Conservation (phyloP, 2,329 filamentous ascomycete species). For the Penicillium italicum region DNA sequence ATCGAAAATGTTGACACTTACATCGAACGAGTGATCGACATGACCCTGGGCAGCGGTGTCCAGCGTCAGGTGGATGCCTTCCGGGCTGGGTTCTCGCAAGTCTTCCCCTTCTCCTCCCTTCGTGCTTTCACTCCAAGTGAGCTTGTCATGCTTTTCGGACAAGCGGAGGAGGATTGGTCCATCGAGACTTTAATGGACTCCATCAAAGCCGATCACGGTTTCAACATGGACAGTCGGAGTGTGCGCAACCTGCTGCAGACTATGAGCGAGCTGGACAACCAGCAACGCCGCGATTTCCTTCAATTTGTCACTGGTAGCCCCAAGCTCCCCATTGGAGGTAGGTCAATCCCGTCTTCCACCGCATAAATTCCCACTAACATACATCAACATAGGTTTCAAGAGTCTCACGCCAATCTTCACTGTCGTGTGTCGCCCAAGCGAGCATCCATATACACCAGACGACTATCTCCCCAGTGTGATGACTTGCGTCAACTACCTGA, state of each 20-base stretch:
- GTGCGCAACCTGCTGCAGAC: slow-evolving; percentile 88
- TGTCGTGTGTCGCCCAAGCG: slow-evolving; percentile 97
- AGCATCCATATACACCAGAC: slow-evolving; percentile 86
- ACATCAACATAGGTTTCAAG: slow-evolving; percentile 70
- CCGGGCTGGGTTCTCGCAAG: slow-evolving; percentile 83
- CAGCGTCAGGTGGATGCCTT: slow-evolving; percentile 88
- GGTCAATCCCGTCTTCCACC: slow-evolving; percentile 28
- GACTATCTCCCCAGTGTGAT: slow-evolving; percentile 99
- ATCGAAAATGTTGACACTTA: slow-evolving; percentile 91
- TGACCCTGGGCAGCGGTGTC: slow-evolving; percentile 86
- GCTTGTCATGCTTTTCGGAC: slow-evolving; percentile 89
- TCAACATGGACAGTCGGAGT: slow-evolving; percentile 96
- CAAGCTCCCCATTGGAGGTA: slow-evolving; percentile 96
- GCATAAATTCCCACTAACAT: slow-evolving; percentile 1
- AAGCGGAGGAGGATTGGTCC: slow-evolving; percentile 92
- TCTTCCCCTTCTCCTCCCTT: slow-evolving; percentile 90
- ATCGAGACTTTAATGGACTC: slow-evolving; percentile 97
- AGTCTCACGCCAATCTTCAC: slow-evolving; percentile 97
- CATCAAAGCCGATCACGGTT: slow-evolving; percentile 97
- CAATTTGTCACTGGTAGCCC: slow-evolving; percentile 98
- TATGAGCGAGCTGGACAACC: slow-evolving; percentile 78
- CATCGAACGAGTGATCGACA: slow-evolving; percentile 82
- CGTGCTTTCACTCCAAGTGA: slow-evolving; percentile 94
- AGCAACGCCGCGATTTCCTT: slow-evolving; percentile 84
- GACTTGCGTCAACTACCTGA: slow-evolving; percentile 99